phyloP scores from a whole-genome alignment of 148 eudicot species.

The Polygonum maritimum region DNA sequence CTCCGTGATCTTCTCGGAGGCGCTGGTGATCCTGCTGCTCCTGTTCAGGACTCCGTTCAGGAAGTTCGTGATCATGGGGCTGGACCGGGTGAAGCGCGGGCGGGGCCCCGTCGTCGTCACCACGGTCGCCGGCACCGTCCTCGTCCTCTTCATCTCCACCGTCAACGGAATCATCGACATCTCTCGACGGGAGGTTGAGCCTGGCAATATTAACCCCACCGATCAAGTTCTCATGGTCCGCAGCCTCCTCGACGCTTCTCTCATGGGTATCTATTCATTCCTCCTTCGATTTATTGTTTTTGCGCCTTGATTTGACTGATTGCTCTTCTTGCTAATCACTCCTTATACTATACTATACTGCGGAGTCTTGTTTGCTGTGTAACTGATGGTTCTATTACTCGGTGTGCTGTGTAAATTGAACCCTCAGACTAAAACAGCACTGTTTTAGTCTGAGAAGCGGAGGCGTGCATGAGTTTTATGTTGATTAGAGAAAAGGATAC shows the following conservation, averaged over 20 bases:
- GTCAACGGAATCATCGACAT: slow-evolving; percentile 17
- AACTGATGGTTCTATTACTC: background rate
- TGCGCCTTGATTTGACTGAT: background rate
- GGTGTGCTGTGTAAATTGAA: background rate
- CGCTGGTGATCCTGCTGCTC: slow-evolving; percentile 24
- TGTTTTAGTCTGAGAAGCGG: background rate
- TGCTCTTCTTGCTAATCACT: background rate
- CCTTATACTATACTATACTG: background rate
- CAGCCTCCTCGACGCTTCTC: slow-evolving; percentile 28
- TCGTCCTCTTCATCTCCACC: slow-evolving; percentile 22
- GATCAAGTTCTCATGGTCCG: slow-evolving; percentile 30
- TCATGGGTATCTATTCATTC: slow-evolving; percentile 23
- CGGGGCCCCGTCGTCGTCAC: slow-evolving; percentile 27
- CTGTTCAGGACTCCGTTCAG: slow-evolving; percentile 29
- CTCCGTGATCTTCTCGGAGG: slow-evolving; percentile 24
- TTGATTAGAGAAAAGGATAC: background rate
- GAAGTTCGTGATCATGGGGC: slow-evolving; percentile 21
- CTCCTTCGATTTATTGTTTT: background rate
- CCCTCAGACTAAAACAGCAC: background rate
- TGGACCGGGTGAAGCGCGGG: slow-evolving; percentile 35
- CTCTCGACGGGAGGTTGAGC: slow-evolving; percentile 20
- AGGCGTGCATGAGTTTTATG: background rate
- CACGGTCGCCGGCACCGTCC: slow-evolving; percentile 24
- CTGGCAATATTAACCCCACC: slow-evolving; percentile 27
- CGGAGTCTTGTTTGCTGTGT: background rate